These are phyloP conservation scores for Saraca asoca DNA, from an alignment of 331 rosid species.

Conservation along the genomic window DNA sequence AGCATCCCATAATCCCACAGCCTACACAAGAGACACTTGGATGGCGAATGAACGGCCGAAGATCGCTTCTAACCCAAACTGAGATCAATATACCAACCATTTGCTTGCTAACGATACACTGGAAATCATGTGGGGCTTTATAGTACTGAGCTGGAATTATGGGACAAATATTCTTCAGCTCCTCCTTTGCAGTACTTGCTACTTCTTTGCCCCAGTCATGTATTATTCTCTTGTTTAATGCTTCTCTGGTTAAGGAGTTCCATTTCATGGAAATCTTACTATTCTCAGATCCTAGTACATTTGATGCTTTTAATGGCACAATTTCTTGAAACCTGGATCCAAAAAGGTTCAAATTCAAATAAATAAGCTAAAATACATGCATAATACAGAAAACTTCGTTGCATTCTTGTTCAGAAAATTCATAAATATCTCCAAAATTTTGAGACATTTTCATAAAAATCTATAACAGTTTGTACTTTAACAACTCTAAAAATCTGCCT, in stretches of 20 bases:
- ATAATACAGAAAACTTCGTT: slow-evolving; percentile 8
- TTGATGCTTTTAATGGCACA: slow-evolving; percentile 75
- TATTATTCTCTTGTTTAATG: slow-evolving; percentile 48
- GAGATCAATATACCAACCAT: slow-evolving; percentile 89
- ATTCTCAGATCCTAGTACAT: slow-evolving; percentile 67
- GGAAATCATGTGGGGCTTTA: slow-evolving; percentile 39
- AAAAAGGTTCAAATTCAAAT: background rate
- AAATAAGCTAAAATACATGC: background rate
- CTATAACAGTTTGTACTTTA: no score
- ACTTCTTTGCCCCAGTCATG: background rate
- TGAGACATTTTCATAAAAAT: no score
- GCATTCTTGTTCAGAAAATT: background rate
- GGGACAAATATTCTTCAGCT: background rate
- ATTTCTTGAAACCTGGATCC: slow-evolving; percentile 74
- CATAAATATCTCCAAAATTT: background rate
- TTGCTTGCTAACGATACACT: slow-evolving; percentile 76
- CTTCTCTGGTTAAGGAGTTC: slow-evolving; percentile 66
- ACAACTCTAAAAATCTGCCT: no score
- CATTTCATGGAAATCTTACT: slow-evolving; percentile 52
- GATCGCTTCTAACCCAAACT: slow-evolving; percentile 62
- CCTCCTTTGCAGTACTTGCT: background rate
- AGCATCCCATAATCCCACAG: slow-evolving; percentile 78
- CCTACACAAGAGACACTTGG: slow-evolving; percentile 75
- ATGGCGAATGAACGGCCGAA: slow-evolving; percentile 61
- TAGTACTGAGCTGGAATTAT: background rate